Conservation (phyloP, 345 rosid species). For the Eucalyptus pauciflora region DNA sequence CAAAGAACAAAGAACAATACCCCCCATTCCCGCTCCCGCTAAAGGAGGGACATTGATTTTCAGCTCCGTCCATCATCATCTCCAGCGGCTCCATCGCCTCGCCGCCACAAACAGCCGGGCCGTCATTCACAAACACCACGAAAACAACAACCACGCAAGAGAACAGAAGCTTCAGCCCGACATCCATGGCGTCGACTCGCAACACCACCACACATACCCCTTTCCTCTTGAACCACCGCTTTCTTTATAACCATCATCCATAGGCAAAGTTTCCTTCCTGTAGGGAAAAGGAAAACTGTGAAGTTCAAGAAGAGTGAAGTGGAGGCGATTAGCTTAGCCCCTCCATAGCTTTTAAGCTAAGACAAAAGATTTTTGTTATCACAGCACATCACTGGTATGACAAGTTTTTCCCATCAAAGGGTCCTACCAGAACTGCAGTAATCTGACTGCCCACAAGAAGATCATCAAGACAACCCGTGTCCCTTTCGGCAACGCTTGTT, state of each 20-base stretch:
- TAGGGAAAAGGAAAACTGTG: neutral
- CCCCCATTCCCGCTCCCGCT: neutral
- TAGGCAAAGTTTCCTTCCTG: neutral
- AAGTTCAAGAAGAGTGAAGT: neutral
- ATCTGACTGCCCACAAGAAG: neutral
- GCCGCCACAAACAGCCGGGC: neutral
- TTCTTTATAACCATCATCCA: neutral
- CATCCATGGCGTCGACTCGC: neutral
- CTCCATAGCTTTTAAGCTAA: conserved; percentile 2
- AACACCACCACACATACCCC: neutral
- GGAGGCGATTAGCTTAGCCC: neutral
- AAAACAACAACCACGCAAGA: neutral
- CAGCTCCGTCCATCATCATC: neutral
- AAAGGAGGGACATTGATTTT: neutral
- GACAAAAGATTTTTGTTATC: neutral
- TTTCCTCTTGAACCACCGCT: neutral
- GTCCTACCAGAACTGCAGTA: neutral
- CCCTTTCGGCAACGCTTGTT: neutral
- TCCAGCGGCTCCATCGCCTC: neutral
- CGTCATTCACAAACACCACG: neutral
- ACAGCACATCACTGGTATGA: neutral
- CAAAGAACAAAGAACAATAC: neutral
- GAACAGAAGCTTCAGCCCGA: neutral
- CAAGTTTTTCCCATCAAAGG: neutral
- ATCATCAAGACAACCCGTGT: neutral